A percentile compares a stretch with the other conserved stretches of the same genome.
Conservation (phyloP, 202 grass and related monocot species). For the Eragrostis tef region DNA sequence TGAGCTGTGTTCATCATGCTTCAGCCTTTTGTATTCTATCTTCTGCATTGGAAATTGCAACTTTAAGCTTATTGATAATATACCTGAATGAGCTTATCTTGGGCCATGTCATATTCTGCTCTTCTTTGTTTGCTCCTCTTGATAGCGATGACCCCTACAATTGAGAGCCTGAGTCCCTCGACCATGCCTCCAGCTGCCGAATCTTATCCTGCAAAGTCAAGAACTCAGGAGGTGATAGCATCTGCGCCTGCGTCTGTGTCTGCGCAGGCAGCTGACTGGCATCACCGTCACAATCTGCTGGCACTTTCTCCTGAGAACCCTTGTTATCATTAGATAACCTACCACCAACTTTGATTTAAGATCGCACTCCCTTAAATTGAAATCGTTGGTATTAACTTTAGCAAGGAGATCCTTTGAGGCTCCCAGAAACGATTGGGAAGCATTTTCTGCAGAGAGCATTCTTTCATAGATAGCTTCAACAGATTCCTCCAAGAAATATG, state of each 20-base stretch:
- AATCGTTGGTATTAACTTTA: conserved; percentile 43
- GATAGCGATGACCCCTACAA: too few species aligned
- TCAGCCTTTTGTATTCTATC: conserved; percentile 53
- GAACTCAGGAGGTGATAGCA: conserved; percentile 44
- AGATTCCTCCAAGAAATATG: conserved; percentile 59
- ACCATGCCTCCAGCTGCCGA: conserved; percentile 55
- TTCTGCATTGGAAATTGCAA: conserved; percentile 58
- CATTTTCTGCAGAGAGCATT: conserved; percentile 69
- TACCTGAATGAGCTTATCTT: conserved; percentile 15
- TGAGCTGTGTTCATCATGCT: conserved; percentile 53
- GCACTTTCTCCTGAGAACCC: conserved; percentile 20
- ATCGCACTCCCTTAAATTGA: conserved; percentile 45
- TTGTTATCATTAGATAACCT: conserved; percentile 38
- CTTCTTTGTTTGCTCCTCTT: conserved; percentile 39
- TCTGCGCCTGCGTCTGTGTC: too few species aligned
- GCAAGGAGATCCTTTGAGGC: conserved; percentile 61
- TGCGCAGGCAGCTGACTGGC: conserved; percentile 32
- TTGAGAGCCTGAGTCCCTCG: too few species aligned
- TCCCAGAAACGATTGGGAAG: conserved; percentile 57
- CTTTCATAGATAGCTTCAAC: conserved; percentile 57
- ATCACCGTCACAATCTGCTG: neutral
- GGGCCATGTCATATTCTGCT: conserved; percentile 28
- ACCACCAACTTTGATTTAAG: conserved; percentile 50
- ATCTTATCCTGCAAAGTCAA: conserved; percentile 55
- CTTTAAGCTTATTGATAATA: conserved; percentile 46